phyloP scores from a whole-genome alignment of 106 monocot species.

The Iris macrosiphon region DNA sequence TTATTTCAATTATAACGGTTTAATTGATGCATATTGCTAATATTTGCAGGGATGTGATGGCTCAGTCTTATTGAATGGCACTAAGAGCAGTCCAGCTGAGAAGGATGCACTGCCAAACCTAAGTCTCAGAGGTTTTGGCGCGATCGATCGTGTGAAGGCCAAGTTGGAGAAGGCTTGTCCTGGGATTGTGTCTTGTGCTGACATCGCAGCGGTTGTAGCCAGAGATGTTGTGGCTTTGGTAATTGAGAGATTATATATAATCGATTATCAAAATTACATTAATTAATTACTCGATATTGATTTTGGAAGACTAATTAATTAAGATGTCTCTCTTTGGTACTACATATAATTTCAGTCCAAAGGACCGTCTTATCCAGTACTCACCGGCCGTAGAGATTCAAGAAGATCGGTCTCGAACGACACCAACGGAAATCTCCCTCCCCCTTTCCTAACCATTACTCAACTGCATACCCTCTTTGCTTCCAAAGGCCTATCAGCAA shows the following conservation, averaged over 20 bases:
- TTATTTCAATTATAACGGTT: neutral
- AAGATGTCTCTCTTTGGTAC: too few species aligned
- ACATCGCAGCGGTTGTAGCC: conserved; percentile 35
- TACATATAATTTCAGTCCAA: neutral
- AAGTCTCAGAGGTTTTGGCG: conserved; percentile 25
- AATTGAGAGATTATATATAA: neutral
- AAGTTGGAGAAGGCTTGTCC: conserved; percentile 45
- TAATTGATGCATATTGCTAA: too few species aligned
- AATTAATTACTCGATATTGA: too few species aligned
- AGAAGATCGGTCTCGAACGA: too few species aligned
- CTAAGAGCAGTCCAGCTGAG: conserved; percentile 10
- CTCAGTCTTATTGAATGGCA: conserved; percentile 29
- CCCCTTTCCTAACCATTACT: too few species aligned
- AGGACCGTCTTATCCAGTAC: too few species aligned
- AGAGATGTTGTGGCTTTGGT: conserved; percentile 41
- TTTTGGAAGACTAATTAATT: neutral
- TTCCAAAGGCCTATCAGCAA: too few species aligned
- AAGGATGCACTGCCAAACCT: conserved; percentile 23
- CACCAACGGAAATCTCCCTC: too few species aligned
- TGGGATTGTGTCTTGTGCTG: conserved; percentile 41
- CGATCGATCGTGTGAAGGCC: conserved; percentile 32
- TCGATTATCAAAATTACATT: too few species aligned
- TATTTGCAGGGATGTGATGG: conserved; percentile 42
- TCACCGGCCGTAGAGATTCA: too few species aligned
- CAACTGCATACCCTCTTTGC: too few species aligned